Conservation (phyloP, 2,329 filamentous ascomycete species). For the Apiospora marii region DNA sequence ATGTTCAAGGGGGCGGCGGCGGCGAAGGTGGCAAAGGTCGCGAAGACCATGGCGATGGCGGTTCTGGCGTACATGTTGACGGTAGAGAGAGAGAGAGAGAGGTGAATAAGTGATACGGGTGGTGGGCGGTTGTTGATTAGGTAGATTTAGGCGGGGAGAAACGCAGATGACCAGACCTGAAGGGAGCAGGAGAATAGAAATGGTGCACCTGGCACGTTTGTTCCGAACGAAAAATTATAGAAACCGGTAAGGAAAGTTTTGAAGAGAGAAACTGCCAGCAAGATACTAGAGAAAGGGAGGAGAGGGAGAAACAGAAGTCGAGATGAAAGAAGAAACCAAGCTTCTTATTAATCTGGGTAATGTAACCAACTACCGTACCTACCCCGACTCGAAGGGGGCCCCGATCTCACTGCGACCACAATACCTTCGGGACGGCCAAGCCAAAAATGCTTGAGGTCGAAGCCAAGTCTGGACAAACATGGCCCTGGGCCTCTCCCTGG, state of each 20-base stretch:
- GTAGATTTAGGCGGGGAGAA: not conserved
- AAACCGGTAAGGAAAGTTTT: conserved; percentile 27
- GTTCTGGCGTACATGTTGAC: conserved; percentile 36
- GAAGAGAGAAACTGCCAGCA: conserved; percentile 30
- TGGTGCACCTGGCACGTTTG: conserved; percentile 38
- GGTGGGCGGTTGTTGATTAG: conserved; percentile 12
- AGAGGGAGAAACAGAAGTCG: conserved; percentile 20
- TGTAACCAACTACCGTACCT: conserved; percentile 23
- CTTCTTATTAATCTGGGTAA: conserved; percentile 17
- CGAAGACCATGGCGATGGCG: conserved; percentile 39
- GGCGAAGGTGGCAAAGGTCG: conserved; percentile 39
- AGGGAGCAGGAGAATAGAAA: conserved; percentile 25
- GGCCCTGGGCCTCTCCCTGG: not conserved
- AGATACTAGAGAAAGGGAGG: conserved; percentile 23
- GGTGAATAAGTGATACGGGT: not conserved
- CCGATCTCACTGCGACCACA: not conserved
- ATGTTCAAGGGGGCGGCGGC: conserved; percentile 45
- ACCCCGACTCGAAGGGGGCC: conserved; percentile 23
- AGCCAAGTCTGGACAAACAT: conserved; percentile 27
- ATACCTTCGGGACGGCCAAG: conserved; percentile 7
- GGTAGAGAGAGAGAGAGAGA: not conserved
- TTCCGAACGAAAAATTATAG: conserved; percentile 27
- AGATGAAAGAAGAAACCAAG: conserved; percentile 20
- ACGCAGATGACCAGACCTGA: conserved; percentile 33
- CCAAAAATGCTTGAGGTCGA: not conserved